Evolutionary conservation across 345 rosid species (phyloP).

Genomic region (Gossypium thurberi): DNA sequence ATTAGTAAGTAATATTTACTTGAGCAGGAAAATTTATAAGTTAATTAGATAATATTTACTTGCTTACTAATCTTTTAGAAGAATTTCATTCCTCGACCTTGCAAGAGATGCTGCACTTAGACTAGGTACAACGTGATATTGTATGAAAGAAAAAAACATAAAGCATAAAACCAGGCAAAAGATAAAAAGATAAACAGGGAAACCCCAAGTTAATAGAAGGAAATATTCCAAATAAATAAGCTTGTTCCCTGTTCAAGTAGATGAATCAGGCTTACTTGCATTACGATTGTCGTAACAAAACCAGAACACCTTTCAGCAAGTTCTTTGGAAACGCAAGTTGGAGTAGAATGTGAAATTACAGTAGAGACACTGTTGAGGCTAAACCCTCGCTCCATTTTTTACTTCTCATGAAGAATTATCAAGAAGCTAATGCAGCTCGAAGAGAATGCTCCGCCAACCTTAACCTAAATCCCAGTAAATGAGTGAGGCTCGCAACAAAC

Average conservation of each 20-base stretch:
- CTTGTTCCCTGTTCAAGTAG: not conserved
- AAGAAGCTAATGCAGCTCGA: slow-evolving; percentile 80
- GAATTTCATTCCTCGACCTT: slow-evolving; percentile 74
- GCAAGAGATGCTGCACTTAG: slow-evolving; percentile 63
- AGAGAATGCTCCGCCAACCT: slow-evolving; percentile 83
- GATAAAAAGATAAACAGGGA: not conserved
- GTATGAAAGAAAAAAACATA: slow-evolving; percentile 14
- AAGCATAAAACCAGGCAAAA: not conserved
- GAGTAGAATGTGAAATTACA: slow-evolving; percentile 73
- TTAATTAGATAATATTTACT: not conserved
- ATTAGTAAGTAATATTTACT: not conserved
- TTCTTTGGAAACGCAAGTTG: slow-evolving; percentile 82
- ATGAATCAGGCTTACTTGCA: slow-evolving; percentile 52
- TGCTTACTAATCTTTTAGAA: slow-evolving; percentile 71
- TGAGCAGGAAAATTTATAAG: not conserved
- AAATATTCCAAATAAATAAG: not conserved
- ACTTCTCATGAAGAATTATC: slow-evolving; percentile 67
- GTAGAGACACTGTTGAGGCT: slow-evolving; percentile 66
- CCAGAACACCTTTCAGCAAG: slow-evolving; percentile 80
- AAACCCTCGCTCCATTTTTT: slow-evolving; percentile 61
- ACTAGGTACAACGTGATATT: slow-evolving; percentile 82
- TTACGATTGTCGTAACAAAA: slow-evolving; percentile 69
- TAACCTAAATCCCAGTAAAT: slow-evolving; percentile 80
- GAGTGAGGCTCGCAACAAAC: slow-evolving; percentile 24
- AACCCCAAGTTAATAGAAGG: not conserved